Conservation (phyloP, 2,329 filamentous ascomycete genomes). For the Onygena corvina region DNA sequence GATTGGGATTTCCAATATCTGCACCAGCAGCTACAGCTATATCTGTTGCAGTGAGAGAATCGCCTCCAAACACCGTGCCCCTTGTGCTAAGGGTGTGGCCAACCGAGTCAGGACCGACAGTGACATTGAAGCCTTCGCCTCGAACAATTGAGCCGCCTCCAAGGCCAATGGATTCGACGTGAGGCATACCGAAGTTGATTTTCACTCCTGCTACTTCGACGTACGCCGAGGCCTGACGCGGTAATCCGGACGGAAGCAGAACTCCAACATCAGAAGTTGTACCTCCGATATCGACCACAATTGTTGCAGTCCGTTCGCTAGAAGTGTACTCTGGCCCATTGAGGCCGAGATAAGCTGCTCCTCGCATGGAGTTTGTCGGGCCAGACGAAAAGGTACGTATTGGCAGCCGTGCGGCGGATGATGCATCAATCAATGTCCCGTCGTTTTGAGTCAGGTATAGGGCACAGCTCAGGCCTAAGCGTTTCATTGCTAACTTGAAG, state of each 20-base stretch:
- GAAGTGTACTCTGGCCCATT: constrained; percentile 2
- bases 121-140: constrained; percentile 23
- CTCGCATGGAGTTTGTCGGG: constrained; percentile 43
- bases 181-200: constrained; percentile 48
- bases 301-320: constrained; percentile 16
- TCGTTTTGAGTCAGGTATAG: constrained; percentile 44
- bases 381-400: constrained; percentile 43
- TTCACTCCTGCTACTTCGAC: constrained; percentile 48
- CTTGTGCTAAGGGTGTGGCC: constrained; percentile 41
- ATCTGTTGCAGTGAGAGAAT: constrained; percentile 43
- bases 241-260: constrained; percentile 47
- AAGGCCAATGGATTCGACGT: constrained; percentile 46
- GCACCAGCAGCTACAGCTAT: constrained; percentile 27
- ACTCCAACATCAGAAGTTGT: constrained; percentile 51
- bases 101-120: constrained; percentile 47
- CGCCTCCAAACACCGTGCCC: constrained; percentile 43
- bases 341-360: constrained; percentile 31
- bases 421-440: constrained; percentile 39
- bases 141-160: constrained; percentile 43
- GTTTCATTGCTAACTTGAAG: constrained; percentile 37
- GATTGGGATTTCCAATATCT: constrained; percentile 17
- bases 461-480: constrained; percentile 35
- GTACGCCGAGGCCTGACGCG: constrained; percentile 47
- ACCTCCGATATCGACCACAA: constrained; percentile 50
- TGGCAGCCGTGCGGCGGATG: constrained; percentile 37